Percentiles rank a stretch among this genome's conserved stretches.
These are phyloP conservation scores for Ganoderma sinense DNA, from an alignment of 1,284 basidiomycete species.

Conservation along the genomic window DNA sequence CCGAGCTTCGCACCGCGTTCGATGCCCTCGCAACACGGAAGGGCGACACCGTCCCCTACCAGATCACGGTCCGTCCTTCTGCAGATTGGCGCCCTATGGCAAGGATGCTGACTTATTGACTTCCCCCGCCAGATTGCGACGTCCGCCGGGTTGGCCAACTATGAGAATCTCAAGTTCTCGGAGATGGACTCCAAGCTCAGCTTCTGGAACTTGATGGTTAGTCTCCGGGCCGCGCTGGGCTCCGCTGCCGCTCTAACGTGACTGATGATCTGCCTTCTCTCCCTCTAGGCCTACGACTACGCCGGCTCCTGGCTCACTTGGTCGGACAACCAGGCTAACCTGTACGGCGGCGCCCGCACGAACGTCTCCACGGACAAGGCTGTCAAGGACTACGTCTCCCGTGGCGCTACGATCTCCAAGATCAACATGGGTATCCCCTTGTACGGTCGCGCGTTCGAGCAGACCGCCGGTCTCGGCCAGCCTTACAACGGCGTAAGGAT, in stretches of 20 bases:
- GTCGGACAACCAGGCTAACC: constrained; percentile 84
- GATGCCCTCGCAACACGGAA: constrained; percentile 58
- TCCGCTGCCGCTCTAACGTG: not conserved
- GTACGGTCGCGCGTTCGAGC: constrained; percentile 87
- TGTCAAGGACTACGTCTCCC: constrained; percentile 67
- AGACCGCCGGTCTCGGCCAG: constrained; percentile 78
- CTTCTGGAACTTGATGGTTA: constrained; percentile 94
- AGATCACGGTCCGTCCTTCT: constrained; percentile 52
- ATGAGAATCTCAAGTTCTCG: constrained; percentile 67
- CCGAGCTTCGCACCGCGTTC: constrained; percentile 63
- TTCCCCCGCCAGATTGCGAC: constrained; percentile 42
- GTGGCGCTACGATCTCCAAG: constrained; percentile 78
- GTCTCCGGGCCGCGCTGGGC: constrained; percentile 8
- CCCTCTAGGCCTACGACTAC: constrained; percentile 75
- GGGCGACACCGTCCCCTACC: constrained; percentile 66
- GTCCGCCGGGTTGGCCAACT: constrained; percentile 75
- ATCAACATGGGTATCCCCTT: constrained; percentile 88
- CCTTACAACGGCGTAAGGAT: constrained; percentile 72
- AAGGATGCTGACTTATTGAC: not conserved
- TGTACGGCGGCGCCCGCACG: constrained; percentile 72
- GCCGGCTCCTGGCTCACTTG: constrained; percentile 73
- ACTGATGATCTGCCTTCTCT: constrained; percentile 14
- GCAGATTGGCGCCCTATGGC: not conserved
- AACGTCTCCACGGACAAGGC: constrained; percentile 77
- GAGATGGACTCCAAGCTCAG: constrained; percentile 81